A percentile compares a stretch with the other conserved stretches of the same genome.
Conservation (phyloP, 352 stramenopile species). For the Aphanomyces cochlioides region DNA sequence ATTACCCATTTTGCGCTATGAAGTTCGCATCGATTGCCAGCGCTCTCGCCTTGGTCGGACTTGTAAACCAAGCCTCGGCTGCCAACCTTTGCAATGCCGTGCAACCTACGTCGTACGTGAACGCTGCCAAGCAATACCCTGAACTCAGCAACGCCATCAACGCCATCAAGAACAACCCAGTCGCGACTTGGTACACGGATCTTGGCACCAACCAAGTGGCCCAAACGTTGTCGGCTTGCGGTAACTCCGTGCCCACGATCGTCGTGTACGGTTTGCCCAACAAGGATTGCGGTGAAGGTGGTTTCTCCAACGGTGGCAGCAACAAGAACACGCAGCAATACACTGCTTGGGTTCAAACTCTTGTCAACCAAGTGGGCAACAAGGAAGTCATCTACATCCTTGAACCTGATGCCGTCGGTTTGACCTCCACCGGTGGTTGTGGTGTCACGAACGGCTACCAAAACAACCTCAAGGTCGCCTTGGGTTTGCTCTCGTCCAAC, state of each 20-base stretch:
- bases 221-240: too few species aligned
- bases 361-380: conserved; percentile 23
- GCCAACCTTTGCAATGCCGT: too few species aligned
- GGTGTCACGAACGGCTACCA: conserved; percentile 32
- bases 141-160: too few species aligned
- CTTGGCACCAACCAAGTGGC: too few species aligned
- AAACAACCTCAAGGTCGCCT: conserved; percentile 32
- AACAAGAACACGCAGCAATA: conserved; percentile 39
- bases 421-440: conserved; percentile 32
- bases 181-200: too few species aligned
- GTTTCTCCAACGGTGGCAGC: conserved; percentile 33
- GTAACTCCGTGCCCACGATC: neutral
- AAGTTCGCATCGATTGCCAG: too few species aligned
- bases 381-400: conserved; percentile 38
- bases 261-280: conserved; percentile 39
- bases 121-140: too few species aligned
- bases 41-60: too few species aligned
- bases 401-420: conserved; percentile 36
- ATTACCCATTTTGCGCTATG: too few species aligned
- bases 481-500: conserved; percentile 34
- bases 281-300: conserved; percentile 39
- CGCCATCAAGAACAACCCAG: too few species aligned
- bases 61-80: too few species aligned
- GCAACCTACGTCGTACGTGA: too few species aligned
- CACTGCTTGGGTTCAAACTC: conserved; percentile 30